Conservation (phyloP, 2,329 filamentous ascomycete genomes). For the Claviceps fusiformis region DNA sequence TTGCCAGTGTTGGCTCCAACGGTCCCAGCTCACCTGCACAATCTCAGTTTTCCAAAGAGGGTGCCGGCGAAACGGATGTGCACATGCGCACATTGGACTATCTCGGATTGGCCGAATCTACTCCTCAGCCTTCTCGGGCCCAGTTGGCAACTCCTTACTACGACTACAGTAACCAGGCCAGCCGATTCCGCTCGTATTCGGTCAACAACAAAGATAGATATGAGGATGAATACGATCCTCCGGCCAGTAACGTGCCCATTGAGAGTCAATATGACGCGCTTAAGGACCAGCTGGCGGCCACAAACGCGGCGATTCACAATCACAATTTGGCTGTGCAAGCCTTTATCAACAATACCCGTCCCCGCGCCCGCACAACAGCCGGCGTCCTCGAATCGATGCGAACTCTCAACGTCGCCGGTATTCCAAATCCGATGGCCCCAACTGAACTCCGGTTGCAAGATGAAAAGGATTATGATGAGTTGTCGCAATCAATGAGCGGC, state of each 20-base stretch:
- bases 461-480: conserved; percentile 64
- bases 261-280: conserved; percentile 48
- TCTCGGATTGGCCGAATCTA: conserved; percentile 85
- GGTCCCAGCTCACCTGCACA: conserved; percentile 77
- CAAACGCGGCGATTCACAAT: conserved; percentile 62
- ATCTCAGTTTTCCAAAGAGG: conserved; percentile 76
- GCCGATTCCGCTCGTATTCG: conserved; percentile 90
- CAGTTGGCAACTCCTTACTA: conserved; percentile 64
- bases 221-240: conserved; percentile 59
- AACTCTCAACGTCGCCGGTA: conserved; percentile 49
- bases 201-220: conserved; percentile 99
- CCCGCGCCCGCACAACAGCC: conserved; percentile 70
- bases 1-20: conserved; percentile 81
- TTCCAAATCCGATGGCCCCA: conserved; percentile 63
- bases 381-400: conserved; percentile 75
- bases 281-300: conserved; percentile 49
- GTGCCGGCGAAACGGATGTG: conserved; percentile 73
- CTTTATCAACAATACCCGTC: conserved; percentile 74
- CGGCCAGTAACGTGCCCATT: conserved; percentile 27
- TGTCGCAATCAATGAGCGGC: conserved; percentile 69
- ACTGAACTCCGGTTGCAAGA: conserved; percentile 63
- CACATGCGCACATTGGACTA: conserved; percentile 87
- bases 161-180: conserved; percentile 63
- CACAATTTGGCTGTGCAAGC: conserved; percentile 91
- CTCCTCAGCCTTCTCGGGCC: conserved; percentile 66